Conservation (phyloP, 768 basidiomycete genomes). For the Albatrellus ellisii region DNA sequence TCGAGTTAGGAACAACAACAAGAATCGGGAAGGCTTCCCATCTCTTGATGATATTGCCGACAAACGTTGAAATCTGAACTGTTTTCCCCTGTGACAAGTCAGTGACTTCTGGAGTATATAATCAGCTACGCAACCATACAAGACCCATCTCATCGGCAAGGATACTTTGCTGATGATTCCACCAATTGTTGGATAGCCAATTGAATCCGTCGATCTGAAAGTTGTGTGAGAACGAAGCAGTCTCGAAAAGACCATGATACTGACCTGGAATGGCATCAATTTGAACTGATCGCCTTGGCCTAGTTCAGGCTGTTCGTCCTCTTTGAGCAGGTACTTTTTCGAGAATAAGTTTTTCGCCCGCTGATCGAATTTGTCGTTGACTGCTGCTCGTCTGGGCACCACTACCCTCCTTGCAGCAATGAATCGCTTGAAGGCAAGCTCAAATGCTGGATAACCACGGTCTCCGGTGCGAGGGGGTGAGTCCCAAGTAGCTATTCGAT, state of each 20-base stretch:
- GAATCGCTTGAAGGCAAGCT: slow-evolving; percentile 53
- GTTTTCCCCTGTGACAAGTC: slow-evolving; percentile 59
- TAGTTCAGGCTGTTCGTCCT: slow-evolving; percentile 38
- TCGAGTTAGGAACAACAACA: slow-evolving; percentile 93
- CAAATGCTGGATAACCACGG: slow-evolving; percentile 47
- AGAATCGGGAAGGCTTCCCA: slow-evolving; percentile 65
- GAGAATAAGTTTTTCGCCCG: slow-evolving; percentile 46
- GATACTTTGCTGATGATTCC: slow-evolving; percentile 72
- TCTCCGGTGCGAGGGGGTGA: slow-evolving; percentile 60
- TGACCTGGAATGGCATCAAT: slow-evolving; percentile 82
- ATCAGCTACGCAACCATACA: slow-evolving; percentile 27
- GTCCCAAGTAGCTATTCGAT: slow-evolving; percentile 77
- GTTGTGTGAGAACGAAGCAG: not conserved
- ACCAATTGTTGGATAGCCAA: slow-evolving; percentile 84
- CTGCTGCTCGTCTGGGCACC: slow-evolving; percentile 38
- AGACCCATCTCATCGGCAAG: slow-evolving; percentile 98
- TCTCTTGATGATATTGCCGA: slow-evolving; percentile 48
- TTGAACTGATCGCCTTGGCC: slow-evolving; percentile 50
- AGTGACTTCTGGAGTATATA: not conserved
- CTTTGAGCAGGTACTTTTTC: slow-evolving; percentile 28
- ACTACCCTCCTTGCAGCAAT: slow-evolving; percentile 45
- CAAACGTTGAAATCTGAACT: slow-evolving; percentile 78
- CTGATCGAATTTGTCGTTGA: slow-evolving; percentile 30
- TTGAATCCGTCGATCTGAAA: slow-evolving; percentile 65
- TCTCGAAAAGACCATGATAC: slow-evolving; percentile 10